These are phyloP conservation scores for Boletus reticuloceps DNA, from an alignment of 768 basidiomycete species.

Conservation along the genomic window DNA sequence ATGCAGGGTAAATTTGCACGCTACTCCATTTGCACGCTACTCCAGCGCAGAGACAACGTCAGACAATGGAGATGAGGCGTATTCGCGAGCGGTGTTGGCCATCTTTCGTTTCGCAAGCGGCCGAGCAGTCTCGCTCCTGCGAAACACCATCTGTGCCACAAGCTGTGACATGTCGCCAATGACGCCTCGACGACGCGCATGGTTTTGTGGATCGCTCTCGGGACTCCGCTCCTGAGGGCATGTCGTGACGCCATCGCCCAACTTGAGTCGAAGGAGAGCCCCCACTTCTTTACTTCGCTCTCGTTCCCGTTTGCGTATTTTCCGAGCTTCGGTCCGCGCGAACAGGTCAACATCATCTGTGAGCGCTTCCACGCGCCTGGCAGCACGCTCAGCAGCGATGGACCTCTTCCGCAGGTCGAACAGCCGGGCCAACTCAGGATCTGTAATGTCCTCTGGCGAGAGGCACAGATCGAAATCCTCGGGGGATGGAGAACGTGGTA, in stretches of 20 bases:
- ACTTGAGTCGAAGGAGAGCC: conserved; percentile 54
- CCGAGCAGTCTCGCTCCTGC: conserved; percentile 38
- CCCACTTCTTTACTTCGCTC: conserved; percentile 56
- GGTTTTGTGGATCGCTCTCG: conserved; percentile 19
- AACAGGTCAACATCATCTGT: conserved; percentile 38
- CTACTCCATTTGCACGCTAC: conserved; percentile 12
- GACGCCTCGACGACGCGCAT: conserved; percentile 19
- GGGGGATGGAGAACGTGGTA: conserved; percentile 43
- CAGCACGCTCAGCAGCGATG: conserved; percentile 32
- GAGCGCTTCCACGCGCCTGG: conserved; percentile 30
- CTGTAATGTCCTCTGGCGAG: conserved; percentile 29
- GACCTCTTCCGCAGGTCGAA: conserved; percentile 40
- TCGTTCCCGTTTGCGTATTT: conserved; percentile 47
- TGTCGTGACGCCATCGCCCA: conserved; percentile 31
- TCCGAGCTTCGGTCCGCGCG: conserved; percentile 42
- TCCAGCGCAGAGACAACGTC: conserved; percentile 15
- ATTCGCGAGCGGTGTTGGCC: conserved; percentile 16
- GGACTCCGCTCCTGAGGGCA: conserved; percentile 25
- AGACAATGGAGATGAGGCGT: conserved; percentile 32
- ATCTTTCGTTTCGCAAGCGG: conserved; percentile 38
- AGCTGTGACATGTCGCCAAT: conserved; percentile 39
- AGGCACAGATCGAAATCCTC: conserved; percentile 40
- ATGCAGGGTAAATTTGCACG: conserved; percentile 4
- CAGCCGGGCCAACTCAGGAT: conserved; percentile 39
- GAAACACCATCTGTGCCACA: conserved; percentile 48